Evolutionary conservation across 768 basidiomycete species (phyloP).

Genomic region (Lactarius indigo): DNA sequence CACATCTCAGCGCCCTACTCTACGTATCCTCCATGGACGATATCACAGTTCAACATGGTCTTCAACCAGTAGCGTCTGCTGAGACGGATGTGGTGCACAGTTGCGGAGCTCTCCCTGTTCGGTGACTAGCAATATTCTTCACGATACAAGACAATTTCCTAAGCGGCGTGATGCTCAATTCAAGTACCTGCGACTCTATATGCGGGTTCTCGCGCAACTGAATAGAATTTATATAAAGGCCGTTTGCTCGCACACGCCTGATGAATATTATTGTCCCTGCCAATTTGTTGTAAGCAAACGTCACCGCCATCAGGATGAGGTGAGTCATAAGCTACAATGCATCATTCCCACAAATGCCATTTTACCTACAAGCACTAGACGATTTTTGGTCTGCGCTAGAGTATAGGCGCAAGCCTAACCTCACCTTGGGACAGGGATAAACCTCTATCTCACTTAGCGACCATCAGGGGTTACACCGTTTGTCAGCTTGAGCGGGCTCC

Average conservation of each 20-base stretch:
- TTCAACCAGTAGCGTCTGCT: background rate
- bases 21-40: background rate
- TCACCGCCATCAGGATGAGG: background rate
- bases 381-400: background rate
- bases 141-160: background rate
- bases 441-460: background rate
- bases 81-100: background rate
- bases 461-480: background rate
- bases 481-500: background rate
- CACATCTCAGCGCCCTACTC: background rate
- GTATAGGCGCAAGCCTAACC: background rate
- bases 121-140: background rate
- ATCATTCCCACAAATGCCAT: background rate
- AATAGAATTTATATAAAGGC: background rate
- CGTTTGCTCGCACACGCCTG: background rate
- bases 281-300: background rate
- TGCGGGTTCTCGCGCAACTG: background rate
- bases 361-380: background rate
- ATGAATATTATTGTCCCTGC: background rate
- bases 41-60: background rate
- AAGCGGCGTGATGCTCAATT: background rate
- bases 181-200: background rate
- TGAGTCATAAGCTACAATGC: background rate
- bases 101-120: background rate
- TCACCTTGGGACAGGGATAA: background rate